Evolutionary conservation across 176 grass and related monocot species (phyloP).

Genomic region (Triticum timopheevii): DNA sequence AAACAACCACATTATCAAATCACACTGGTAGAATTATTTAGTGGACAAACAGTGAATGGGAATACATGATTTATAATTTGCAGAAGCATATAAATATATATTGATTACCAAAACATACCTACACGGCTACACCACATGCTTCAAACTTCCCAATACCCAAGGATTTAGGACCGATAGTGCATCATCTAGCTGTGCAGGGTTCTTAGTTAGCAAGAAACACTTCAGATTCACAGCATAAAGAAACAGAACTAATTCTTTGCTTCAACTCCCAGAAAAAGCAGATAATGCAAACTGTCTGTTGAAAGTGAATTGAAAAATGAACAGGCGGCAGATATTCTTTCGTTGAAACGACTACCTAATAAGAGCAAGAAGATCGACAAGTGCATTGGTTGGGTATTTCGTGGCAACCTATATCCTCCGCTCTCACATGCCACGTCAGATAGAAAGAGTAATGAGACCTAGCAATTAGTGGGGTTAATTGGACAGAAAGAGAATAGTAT

Average conservation of each 20-base stretch:
- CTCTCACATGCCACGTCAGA: no score
- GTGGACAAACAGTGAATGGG: no score
- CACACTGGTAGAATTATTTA: no score
- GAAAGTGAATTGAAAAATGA: background rate
- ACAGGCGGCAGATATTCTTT: background rate
- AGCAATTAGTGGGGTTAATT: no score
- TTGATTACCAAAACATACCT: constrained; percentile 49
- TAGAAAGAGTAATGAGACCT: no score
- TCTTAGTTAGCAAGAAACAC: constrained; percentile 49
- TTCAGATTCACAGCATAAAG: background rate
- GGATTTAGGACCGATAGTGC: constrained; percentile 65
- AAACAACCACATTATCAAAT: no score
- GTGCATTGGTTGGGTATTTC: no score
- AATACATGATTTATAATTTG: background rate
- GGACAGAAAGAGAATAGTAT: no score
- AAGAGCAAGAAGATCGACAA: no score
- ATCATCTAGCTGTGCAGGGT: constrained; percentile 75
- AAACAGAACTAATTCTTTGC: background rate
- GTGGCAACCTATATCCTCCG: no score
- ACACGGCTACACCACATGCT: constrained; percentile 85
- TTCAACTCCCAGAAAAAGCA: background rate
- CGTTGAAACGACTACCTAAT: no score
- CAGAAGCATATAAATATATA: background rate
- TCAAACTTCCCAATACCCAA: constrained; percentile 66
- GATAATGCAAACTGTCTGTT: constrained; percentile 6